These are phyloP conservation scores for Medicago ruthenica DNA, from an alignment of 306 rosid genomes.

Conservation along the genomic window DNA sequence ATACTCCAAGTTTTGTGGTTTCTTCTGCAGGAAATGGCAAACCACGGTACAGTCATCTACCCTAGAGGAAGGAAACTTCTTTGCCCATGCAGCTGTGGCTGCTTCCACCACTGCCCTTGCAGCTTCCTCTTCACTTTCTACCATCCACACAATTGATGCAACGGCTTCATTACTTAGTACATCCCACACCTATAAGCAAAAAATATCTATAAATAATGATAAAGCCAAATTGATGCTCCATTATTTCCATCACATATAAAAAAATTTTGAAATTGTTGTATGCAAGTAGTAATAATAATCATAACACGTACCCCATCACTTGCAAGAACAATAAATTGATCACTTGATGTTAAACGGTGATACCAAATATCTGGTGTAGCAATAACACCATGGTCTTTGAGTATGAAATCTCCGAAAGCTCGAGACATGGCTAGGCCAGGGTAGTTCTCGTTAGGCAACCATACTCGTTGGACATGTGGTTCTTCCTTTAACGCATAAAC, in stretches of 20 bases:
- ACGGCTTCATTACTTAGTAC: slow-evolving; percentile 68
- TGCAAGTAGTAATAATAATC: background rate
- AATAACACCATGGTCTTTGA: slow-evolving; percentile 73
- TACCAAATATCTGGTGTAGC: slow-evolving; percentile 62
- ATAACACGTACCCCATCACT: slow-evolving; percentile 62
- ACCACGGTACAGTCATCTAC: slow-evolving; percentile 68
- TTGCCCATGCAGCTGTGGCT: slow-evolving; percentile 62
- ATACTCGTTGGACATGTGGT: slow-evolving; percentile 67
- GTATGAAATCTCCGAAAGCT: slow-evolving; percentile 79
- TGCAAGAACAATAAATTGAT: slow-evolving; percentile 71
- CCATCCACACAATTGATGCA: slow-evolving; percentile 65
- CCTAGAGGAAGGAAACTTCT: slow-evolving; percentile 54
- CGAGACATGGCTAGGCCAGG: slow-evolving; percentile 91
- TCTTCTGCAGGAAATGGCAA: slow-evolving; percentile 60
- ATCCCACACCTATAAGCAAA: slow-evolving; percentile 67
- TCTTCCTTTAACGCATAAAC: slow-evolving; percentile 66
- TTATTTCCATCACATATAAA: background rate
- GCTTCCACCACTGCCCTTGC: slow-evolving; percentile 68
- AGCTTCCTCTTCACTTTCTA: slow-evolving; percentile 56
- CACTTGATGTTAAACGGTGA: slow-evolving; percentile 52
- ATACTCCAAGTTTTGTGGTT: background rate
- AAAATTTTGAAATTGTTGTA: background rate
- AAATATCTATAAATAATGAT: background rate
- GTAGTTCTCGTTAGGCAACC: slow-evolving; percentile 57
- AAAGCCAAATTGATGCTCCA: background rate